These are phyloP conservation scores for Podospora australis DNA, from an alignment of 495 filamentous ascomycete genomes.

Conservation along the genomic window DNA sequence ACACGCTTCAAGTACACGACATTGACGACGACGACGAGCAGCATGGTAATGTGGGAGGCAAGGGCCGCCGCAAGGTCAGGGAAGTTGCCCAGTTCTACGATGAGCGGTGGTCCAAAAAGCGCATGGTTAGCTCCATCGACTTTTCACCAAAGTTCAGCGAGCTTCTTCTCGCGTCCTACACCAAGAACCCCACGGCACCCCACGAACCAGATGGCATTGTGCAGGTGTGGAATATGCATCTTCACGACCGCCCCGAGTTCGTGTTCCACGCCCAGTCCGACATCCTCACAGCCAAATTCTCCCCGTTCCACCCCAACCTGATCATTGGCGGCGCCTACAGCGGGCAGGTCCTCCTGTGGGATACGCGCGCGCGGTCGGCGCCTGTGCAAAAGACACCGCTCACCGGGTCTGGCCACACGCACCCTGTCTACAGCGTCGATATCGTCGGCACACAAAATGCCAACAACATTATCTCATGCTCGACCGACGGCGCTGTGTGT, in stretches of 20 bases:
- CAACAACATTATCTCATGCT: conserved; percentile 93
- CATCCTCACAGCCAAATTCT: conserved; percentile 91
- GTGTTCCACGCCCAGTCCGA: conserved; percentile 95
- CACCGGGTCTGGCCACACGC: conserved; percentile 87
- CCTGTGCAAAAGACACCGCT: conserved; percentile 94
- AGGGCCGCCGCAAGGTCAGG: conserved; percentile 71
- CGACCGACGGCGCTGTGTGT: conserved; percentile 93
- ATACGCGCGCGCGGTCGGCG: conserved; percentile 78
- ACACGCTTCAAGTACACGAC: conserved; percentile 68
- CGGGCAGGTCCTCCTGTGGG: conserved; percentile 97
- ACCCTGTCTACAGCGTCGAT: conserved; percentile 91
- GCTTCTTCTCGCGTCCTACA: conserved; percentile 87
- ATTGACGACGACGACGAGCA: conserved; percentile 82
- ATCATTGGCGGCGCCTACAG: conserved; percentile 94
- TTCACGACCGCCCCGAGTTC: conserved; percentile 89
- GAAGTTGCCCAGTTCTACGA: conserved; percentile 91
- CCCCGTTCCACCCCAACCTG: conserved; percentile 91
- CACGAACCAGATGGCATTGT: conserved; percentile 93
- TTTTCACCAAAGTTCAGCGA: conserved; percentile 96
- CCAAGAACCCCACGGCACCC: conserved; percentile 90
- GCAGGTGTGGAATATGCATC: conserved; percentile 94
- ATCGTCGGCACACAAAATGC: conserved; percentile 98
- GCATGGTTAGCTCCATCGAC: conserved; percentile 87
- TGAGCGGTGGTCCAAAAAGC: conserved; percentile 92
- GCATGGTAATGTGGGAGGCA: conserved; percentile 58